These are phyloP conservation scores for Singerocomus rubriflavus DNA, from an alignment of 1,284 basidiomycete species.

Conservation along the genomic window DNA sequence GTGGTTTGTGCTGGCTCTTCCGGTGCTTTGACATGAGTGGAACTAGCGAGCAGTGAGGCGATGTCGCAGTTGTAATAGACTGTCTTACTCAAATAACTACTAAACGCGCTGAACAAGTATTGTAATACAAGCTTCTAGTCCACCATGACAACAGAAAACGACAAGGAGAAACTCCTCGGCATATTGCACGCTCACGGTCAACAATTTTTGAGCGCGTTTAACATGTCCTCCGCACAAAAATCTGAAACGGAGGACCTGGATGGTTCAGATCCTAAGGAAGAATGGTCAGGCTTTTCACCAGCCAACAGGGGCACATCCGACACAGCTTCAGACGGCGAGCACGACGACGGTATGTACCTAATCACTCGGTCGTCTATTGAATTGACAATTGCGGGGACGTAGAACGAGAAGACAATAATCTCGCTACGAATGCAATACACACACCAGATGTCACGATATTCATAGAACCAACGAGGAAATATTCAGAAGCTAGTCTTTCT, in stretches of 20 bases:
- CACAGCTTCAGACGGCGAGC: constrained; percentile 16
- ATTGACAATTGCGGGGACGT: constrained; percentile 26
- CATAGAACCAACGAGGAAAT: constrained; percentile 38
- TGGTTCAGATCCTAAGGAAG: constrained; percentile 24
- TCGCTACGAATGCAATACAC: constrained; percentile 31
- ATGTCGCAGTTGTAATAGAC: neutral
- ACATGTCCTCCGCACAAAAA: constrained; percentile 27
- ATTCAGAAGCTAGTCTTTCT: constrained; percentile 21
- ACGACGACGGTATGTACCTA: constrained; percentile 18
- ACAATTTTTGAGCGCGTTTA: constrained; percentile 58
- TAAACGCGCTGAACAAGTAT: neutral
- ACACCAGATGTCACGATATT: constrained; percentile 55
- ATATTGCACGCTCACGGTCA: constrained; percentile 65
- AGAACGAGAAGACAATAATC: constrained; percentile 44
- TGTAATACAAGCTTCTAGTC: neutral
- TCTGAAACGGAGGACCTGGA: constrained; percentile 28
- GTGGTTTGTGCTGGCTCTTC: constrained; percentile 27
- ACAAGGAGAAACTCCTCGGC: constrained; percentile 44
- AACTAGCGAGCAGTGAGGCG: neutral
- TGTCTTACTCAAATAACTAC: too few relatives aligned
- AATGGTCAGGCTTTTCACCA: constrained; percentile 35
- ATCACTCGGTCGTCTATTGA: neutral
- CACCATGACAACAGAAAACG: constrained; percentile 18
- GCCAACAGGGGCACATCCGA: constrained; percentile 1
- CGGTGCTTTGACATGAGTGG: constrained; percentile 39